A percentile compares a stretch with the other conserved stretches of the same genome.
Evolutionary conservation across 768 basidiomycete species (phyloP).

Genomic region (Kwoniella europaea): DNA sequence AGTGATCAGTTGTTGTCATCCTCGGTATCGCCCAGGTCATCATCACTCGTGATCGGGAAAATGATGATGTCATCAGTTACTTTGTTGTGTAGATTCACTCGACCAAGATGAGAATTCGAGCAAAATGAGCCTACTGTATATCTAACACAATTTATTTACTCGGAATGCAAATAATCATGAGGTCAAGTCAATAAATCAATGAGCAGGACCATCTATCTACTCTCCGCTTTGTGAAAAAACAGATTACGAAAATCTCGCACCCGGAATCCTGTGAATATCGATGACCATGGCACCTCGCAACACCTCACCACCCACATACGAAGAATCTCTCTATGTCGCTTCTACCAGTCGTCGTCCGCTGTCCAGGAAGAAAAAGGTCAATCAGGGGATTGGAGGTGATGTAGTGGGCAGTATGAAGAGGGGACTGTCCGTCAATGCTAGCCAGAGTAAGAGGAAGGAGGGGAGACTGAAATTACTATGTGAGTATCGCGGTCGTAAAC

Average conservation of each 20-base stretch:
- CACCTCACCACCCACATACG: neutral
- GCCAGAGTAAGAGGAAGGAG: neutral
- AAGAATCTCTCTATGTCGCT: neutral
- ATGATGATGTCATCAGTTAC: slow-evolving; percentile 27
- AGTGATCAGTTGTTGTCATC: neutral
- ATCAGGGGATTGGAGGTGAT: slow-evolving; percentile 21
- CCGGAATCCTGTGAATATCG: too few species aligned
- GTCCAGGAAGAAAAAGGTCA: neutral
- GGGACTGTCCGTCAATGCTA: neutral
- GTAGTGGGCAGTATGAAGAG: slow-evolving; percentile 32
- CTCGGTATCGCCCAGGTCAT: neutral
- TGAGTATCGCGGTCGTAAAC: neutral
- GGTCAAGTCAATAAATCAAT: too few species aligned
- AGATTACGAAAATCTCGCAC: neutral
- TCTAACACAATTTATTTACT: too few species aligned
- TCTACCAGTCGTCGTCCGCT: neutral
- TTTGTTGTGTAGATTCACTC: neutral
- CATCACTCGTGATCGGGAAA: slow-evolving; percentile 1
- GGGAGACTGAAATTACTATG: slow-evolving; percentile 13
- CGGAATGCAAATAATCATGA: too few species aligned
- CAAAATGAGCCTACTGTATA: too few species aligned
- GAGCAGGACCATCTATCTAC: too few species aligned
- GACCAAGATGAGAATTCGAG: too few species aligned
- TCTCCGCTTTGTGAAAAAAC: too few species aligned
- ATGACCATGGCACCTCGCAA: too few species aligned